phyloP scores from a whole-genome alignment of 257 asterid genomes.

The Gardenia jasminoides region DNA sequence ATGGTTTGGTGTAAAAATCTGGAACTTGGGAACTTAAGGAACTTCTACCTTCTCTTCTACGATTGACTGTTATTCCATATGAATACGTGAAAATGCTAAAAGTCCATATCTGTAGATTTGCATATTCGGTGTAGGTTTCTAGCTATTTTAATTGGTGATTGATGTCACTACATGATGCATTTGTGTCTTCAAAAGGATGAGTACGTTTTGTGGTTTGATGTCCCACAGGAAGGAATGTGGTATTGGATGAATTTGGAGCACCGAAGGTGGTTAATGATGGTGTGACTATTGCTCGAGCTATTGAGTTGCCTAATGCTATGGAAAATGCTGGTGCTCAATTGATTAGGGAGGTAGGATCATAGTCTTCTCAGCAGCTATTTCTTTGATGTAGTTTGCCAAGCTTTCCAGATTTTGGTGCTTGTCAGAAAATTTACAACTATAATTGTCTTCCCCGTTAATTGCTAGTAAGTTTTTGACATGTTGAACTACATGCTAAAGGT shows the following conservation, averaged over 20 bases:
- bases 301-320: conserved; percentile 88
- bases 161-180: not conserved
- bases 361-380: not conserved
- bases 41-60: not conserved
- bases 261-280: conserved; percentile 95
- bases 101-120: not conserved
- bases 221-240: conserved; percentile 81
- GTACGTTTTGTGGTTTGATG: not conserved
- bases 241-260: conserved; percentile 84
- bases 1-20: not conserved
- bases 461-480: conserved; percentile 7
- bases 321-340: conserved; percentile 97
- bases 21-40: not conserved
- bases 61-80: not conserved
- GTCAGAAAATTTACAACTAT: not conserved
- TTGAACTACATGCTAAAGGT: conserved; percentile 50
- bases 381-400: not conserved
- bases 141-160: not conserved
- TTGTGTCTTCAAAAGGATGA: not conserved
- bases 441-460: not conserved
- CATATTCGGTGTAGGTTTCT: not conserved
- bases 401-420: not conserved
- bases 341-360: conserved; percentile 79
- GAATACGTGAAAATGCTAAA: not conserved
- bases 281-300: conserved; percentile 89